Base-by-base conservation (phyloP, 2,329 filamentous ascomycete species). In the Penicillium sclerotiorum region DNA sequence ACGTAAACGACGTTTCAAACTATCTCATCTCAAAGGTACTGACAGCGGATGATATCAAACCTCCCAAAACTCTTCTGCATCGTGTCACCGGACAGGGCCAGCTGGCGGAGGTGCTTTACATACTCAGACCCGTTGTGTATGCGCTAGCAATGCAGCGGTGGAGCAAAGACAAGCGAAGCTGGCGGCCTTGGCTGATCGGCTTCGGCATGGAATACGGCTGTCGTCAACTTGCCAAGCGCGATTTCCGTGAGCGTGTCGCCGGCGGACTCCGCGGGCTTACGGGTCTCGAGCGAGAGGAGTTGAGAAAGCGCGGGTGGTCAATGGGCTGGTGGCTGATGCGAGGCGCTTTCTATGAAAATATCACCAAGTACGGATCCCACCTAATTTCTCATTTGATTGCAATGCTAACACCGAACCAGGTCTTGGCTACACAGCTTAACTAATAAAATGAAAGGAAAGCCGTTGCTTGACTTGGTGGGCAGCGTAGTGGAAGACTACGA, bases 281-380 rank as follows among this genome's bases (percentile, higher is more conserved):
- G 20, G 84, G 88, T 8, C 78, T 99, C 15, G 94, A 99, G 74
- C 84, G 86, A 49, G 93, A 96, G 59, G 93, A 97, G 75, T 84
- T 95, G 79, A 85, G 80, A 66, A 91, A 90, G 73, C 81, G 94
- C 56, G 91, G 89, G 32, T 95, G 91, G 90, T 86, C 85, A 2
- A 87, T 96, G 78, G 88, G 86, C 17, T 97, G 94, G 93, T 99
- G 94, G 94, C 75, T 82, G 21, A 94, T 99, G 90, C 84, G 93
- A 52, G 93, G 94, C n/a, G 91, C 92, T 2, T 95, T 95, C 62
- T 99, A 99, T 72, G 90, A 97, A 72, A 90, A 91, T 62, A 80
- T 96, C 52, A 95, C 90, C 40, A 83, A 80, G 80, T 83, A 72
- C 61, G 78, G 65, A 30, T 27, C 37, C 37, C 20, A 46, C 12